phyloP scores from a whole-genome alignment of 1,284 basidiomycete genomes.

The Jaminaea rosea region DNA sequence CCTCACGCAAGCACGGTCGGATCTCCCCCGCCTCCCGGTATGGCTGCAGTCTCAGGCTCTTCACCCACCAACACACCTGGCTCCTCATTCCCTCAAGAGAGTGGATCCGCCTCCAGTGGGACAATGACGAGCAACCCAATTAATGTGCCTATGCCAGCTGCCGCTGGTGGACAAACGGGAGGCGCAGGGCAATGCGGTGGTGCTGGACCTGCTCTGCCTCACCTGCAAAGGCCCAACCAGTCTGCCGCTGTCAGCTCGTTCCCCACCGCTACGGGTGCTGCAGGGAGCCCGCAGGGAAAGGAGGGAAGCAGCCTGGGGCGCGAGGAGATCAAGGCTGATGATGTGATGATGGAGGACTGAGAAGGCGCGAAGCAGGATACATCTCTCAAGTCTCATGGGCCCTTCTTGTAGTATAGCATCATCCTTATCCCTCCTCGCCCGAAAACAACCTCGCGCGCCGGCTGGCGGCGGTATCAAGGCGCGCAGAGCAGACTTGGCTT shows the following conservation, averaged over 20 bases:
- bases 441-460: no score
- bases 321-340: slow-evolving; percentile 28
- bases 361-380: not conserved
- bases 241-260: slow-evolving; percentile 25
- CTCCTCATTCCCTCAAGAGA: slow-evolving; percentile 2
- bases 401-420: no score
- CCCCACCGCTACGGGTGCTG: slow-evolving; percentile 16
- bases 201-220: not conserved
- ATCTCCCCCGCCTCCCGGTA: slow-evolving; percentile 13
- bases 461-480: no score
- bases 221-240: not conserved
- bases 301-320: slow-evolving; percentile 28
- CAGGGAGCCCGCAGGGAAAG: slow-evolving; percentile 22
- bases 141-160: not conserved
- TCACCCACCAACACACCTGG: slow-evolving; percentile 4
- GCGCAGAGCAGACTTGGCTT: no score
- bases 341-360: slow-evolving; percentile 26
- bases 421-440: no score
- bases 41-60: not conserved
- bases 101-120: not conserved
- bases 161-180: not conserved
- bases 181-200: not conserved
- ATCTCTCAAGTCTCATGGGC: no score
- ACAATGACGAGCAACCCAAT: not conserved
- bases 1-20: slow-evolving; percentile 46